A percentile compares a stretch with the other conserved stretches of the same genome.
phyloP scores from a whole-genome alignment of 352 stramenopile species.

The Poterioochromonas sp. region DNA sequence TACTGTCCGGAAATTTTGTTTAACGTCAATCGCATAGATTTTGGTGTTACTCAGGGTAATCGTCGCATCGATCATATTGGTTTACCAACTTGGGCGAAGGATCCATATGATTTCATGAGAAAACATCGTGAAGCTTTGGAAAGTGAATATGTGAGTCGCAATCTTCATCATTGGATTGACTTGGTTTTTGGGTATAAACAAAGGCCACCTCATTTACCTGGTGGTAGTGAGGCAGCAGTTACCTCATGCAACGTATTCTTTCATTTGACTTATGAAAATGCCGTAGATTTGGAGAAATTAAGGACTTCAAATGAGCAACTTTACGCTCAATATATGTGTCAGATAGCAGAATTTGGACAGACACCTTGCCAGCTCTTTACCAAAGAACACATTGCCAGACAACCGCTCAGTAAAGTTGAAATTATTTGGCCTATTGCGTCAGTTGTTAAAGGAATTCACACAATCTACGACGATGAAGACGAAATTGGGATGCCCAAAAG shows the following conservation, averaged over 20 bases:
- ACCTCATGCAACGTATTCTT: constrained; percentile 95
- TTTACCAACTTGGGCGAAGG: constrained; percentile 90
- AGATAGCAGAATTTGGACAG: constrained; percentile 47
- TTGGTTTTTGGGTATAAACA: constrained; percentile 99
- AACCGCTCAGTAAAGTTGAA: constrained; percentile 24
- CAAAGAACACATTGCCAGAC: constrained; percentile 40
- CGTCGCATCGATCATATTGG: constrained; percentile 81
- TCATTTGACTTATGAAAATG: constrained; percentile 96
- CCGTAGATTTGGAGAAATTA: constrained; percentile 85
- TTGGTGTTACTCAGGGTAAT: constrained; percentile 62
- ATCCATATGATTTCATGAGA: constrained; percentile 85
- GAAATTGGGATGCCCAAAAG: constrained; percentile 18
- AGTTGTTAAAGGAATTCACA: constrained; percentile 36
- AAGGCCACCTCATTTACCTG: constrained; percentile 44
- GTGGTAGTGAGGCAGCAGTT: constrained; percentile 72
- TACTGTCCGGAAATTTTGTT: constrained; percentile 64
- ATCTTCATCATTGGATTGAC: constrained; percentile 97
- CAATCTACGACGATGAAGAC: constrained; percentile 33
- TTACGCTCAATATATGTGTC: constrained; percentile 33
- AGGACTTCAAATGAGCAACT: constrained; percentile 56
- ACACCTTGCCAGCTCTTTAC: constrained; percentile 47
- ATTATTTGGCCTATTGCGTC: constrained; percentile 43
- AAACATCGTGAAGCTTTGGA: constrained; percentile 82
- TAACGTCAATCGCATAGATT: constrained; percentile 70
- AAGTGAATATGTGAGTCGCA: constrained; percentile 89